phyloP scores from a whole-genome alignment of 805 yeast genomes.

The Zygosaccharomyces bailii region DNA sequence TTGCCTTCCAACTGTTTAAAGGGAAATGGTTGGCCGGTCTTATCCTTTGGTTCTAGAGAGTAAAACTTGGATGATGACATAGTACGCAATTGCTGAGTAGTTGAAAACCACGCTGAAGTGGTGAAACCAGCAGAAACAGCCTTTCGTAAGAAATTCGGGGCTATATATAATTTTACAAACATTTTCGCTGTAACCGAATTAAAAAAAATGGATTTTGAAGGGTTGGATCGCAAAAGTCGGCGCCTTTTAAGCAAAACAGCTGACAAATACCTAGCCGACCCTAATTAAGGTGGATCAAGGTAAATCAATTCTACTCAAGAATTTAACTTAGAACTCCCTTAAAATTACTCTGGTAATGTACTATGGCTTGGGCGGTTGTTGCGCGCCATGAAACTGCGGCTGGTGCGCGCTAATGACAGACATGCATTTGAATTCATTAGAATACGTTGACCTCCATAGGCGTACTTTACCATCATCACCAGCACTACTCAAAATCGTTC shows the following conservation, averaged over 20 bases:
- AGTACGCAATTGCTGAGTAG: neutral
- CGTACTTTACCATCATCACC: conserved; percentile 94
- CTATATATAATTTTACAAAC: neutral
- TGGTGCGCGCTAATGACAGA: conserved; percentile 70
- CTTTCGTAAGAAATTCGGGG: neutral
- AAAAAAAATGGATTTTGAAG: neutral
- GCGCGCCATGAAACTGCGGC: conserved; percentile 2
- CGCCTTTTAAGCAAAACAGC: neutral
- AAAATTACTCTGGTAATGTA: neutral
- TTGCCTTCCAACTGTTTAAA: conserved; percentile 67
- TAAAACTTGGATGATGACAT: conserved; percentile 57
- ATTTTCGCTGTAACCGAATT: neutral
- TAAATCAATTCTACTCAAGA: neutral
- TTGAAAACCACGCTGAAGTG: neutral
- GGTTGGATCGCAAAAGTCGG: neutral
- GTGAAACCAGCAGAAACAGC: neutral
- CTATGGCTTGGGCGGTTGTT: conserved; percentile 4
- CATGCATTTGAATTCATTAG: conserved; percentile 86
- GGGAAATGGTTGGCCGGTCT: conserved; percentile 53
- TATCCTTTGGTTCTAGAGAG: conserved; percentile 58
- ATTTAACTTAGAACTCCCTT: neutral
- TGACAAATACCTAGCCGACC: neutral
- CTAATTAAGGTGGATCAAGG: neutral
- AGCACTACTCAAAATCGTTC: conserved; percentile 85
- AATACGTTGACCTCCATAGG: conserved; percentile 85